Evolutionary conservation across 768 basidiomycete species (phyloP).

Genomic region (Tremella yokohamensis): DNA sequence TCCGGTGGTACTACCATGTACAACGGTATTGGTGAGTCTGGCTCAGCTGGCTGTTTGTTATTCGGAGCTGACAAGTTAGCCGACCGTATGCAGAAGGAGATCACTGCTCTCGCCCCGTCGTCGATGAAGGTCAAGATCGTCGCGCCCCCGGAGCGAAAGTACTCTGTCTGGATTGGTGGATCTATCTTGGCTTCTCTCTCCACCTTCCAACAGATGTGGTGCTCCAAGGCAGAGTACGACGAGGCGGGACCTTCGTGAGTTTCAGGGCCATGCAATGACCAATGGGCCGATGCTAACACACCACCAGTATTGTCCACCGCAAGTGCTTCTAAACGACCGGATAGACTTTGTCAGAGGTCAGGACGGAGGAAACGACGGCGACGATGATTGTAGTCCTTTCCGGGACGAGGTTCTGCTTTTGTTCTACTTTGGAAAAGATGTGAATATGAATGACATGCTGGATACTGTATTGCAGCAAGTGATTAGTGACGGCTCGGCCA

Average conservation of each 20-base stretch:
- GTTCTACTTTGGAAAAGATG: too few relatives aligned
- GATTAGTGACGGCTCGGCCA: too few relatives aligned
- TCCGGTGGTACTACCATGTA: constrained; percentile 94
- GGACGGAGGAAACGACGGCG: not conserved
- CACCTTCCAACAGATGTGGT: constrained; percentile 75
- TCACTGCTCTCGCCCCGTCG: constrained; percentile 74
- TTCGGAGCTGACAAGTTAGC: constrained; percentile 51
- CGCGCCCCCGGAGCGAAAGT: constrained; percentile 88
- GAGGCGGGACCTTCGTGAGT: constrained; percentile 46
- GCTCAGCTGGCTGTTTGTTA: not conserved
- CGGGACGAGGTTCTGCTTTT: too few relatives aligned
- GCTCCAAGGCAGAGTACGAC: constrained; percentile 69
- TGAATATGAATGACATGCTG: too few relatives aligned
- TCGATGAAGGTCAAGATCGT: constrained; percentile 96
- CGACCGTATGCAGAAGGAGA: constrained; percentile 93
- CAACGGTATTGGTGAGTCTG: constrained; percentile 68
- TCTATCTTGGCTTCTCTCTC: constrained; percentile 69
- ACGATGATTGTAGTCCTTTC: constrained; percentile 1
- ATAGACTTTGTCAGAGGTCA: too few relatives aligned
- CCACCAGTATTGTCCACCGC: constrained; percentile 50
- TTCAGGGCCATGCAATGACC: not conserved
- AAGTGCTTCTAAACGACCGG: constrained; percentile 49
- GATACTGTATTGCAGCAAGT: too few relatives aligned
- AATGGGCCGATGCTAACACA: constrained; percentile 11
- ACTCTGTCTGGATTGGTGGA: constrained; percentile 84